Base-by-base conservation (phyloP, 495 filamentous ascomycete species). In the Talaromyces thailandensis region DNA sequence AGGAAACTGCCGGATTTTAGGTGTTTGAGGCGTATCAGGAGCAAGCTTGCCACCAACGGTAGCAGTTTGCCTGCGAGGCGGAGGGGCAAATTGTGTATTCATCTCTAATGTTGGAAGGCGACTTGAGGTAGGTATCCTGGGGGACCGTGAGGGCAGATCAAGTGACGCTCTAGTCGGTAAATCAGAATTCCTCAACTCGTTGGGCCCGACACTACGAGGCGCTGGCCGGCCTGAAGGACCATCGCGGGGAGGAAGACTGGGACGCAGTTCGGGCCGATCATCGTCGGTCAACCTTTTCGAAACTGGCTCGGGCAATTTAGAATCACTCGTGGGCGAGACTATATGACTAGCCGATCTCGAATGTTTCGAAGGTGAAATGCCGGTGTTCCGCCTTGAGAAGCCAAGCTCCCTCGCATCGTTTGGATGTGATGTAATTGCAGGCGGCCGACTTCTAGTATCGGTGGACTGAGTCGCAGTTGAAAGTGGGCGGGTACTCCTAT, bases 401-500 rank as follows among this genome's bases (percentile, higher is more conserved):
- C 72, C 73, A 53, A 68, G 25, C 32, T 73, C 76, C 37, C 72
- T 66, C 16, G 70, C 60, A 65, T 73, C 74, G 6, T 8, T 50
- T 14, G 59, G 28, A 51, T 48, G 40, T n/a, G 43, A 61, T 8
- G 45, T 52, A 31, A 23, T 8, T 1, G n/a, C 24, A 18, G 28
- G 55, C 31, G 40, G 56, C 8, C 45, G 58, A 23, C 45, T 50
- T 48, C 24, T 50, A 29, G 37, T 11, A 18, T 61, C 25, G 6
- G 37, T 50, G 2, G 58, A 43, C 23, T 50, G 32, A 18, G 31
- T 29, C 6, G 37, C 18, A 18, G 11, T 26, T 8, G 58, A 6
- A 0, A 61, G 8, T 61, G n/a, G 35, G 16, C 58, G 62, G 18
- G 55, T 31, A 18, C 23, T 31, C n/a, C 40, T 50, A 14, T 63